Evolutionary conservation across 306 rosid species (phyloP), one percentile per base, ranked within the genome.

Genomic region (Ormosia emarginata): DNA sequence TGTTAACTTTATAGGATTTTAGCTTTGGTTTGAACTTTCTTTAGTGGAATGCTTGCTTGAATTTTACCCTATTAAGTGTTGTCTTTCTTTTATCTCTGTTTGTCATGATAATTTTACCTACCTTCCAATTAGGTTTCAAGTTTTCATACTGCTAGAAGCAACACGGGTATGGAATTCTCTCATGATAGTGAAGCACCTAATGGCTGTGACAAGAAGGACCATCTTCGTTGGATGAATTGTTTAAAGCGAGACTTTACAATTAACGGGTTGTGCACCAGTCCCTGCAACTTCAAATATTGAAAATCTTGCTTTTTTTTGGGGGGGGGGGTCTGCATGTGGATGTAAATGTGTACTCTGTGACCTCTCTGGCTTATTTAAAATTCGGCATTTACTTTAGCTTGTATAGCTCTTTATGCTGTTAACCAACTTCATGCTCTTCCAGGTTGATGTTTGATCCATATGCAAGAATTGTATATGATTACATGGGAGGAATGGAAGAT

Each of bases 371-470:
- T 30, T 36, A 71, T 36, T 62, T 71, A 71, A 11, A 57, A 57
- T 47, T 74, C 59, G 14, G 34, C 39, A 46, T 18, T 6, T 9
- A 47, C 9, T 36, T 7, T 44, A 52, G 29, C 75, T 61, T 57
- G 24, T 70, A n/a, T 30, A n/a, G 12, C 55, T 39, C n/a, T 36
- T 80, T 65, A 67, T 67, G n/a, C 13, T 29, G 70, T 37, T 50
- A 47, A 52, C 73, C 34, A 44, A 59, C 36, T 76, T 67, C 70
- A 29, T 29, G 32, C 82, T 79, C 40, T 79, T 85, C 63, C 90
- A 93, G 94, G 88, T 82, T 93, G 84, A 88, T 93, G 86, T 86
- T 84, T 79, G 98, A 93, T 71, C 98, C 98, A 12, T 91, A 83
- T 79, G 82, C 73, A 32, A 88, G 69, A 79, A 76, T 83, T 46